These are phyloP conservation scores for Plasmodium fragile DNA, from an alignment of 169 alveolate genomes.

Conservation along the genomic window DNA sequence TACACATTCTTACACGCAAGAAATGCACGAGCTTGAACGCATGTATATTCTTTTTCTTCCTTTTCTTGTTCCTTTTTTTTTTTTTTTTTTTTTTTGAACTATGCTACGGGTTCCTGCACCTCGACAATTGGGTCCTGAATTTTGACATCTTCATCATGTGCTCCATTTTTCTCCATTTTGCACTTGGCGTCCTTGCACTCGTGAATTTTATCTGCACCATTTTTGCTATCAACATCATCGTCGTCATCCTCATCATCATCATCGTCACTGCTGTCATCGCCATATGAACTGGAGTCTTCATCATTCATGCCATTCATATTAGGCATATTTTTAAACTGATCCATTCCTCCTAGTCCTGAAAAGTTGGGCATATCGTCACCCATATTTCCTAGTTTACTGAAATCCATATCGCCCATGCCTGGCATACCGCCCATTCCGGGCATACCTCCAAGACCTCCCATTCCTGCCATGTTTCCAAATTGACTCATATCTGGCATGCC, in stretches of 20 bases:
- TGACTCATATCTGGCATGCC: constrained; percentile 73
- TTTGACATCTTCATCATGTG: constrained; percentile 30
- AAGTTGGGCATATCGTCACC: constrained; percentile 72
- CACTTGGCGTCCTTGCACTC: constrained; percentile 47
- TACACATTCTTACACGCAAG: background rate
- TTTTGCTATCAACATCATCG: constrained; percentile 20
- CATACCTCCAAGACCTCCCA: constrained; percentile 81
- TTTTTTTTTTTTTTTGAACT: background rate
- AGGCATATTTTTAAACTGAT: constrained; percentile 76
- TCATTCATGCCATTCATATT: constrained; percentile 68
- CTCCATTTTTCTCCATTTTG: constrained; percentile 19
- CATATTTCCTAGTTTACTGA: constrained; percentile 72
- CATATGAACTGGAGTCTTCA: constrained; percentile 71
- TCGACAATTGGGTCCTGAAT: constrained; percentile 61
- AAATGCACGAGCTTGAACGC: background rate
- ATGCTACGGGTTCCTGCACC: constrained; percentile 75
- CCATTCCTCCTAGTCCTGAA: constrained; percentile 76
- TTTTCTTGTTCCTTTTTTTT: background rate
- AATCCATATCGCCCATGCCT: constrained; percentile 66
- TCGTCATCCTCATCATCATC: constrained; percentile 64
- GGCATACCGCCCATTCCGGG: constrained; percentile 78
- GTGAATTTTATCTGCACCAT: constrained; percentile 9
- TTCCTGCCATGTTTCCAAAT: constrained; percentile 71
- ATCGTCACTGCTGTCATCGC: constrained; percentile 69
- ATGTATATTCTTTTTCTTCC: background rate